A percentile compares a stretch with the other conserved stretches of the same genome.
These are phyloP conservation scores for Saturnispora sanitii DNA, from an alignment of 805 yeast genomes.

Conservation along the genomic window DNA sequence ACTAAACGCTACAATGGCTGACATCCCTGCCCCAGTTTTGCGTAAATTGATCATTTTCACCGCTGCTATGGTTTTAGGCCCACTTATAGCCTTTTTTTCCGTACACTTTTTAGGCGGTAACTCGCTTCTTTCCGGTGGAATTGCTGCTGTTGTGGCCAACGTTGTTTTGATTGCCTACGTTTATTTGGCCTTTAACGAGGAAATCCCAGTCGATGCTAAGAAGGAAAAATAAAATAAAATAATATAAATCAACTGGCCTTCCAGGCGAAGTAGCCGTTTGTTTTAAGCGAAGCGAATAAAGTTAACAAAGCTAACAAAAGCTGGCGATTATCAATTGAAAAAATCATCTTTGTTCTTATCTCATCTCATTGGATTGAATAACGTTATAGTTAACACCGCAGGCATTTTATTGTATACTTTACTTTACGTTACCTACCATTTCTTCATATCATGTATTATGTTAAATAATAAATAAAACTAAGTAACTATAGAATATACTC, in stretches of 20 bases:
- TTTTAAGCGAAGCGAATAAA: too few relatives aligned
- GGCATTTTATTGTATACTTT: too few relatives aligned
- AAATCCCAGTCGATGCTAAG: conserved; percentile 26
- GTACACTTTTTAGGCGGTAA: conserved; percentile 28
- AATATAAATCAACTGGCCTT: not conserved
- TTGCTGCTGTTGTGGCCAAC: conserved; percentile 72
- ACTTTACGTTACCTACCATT: too few relatives aligned
- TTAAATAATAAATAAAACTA: not conserved
- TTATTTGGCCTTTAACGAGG: conserved; percentile 65
- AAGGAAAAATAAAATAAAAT: not conserved
- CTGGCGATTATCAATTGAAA: too few relatives aligned
- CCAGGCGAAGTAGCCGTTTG: too few relatives aligned
- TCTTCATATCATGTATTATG: too few relatives aligned
- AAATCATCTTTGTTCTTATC: too few relatives aligned
- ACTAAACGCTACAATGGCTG: conserved; percentile 21
- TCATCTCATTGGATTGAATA: too few relatives aligned
- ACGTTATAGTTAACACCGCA: too few relatives aligned
- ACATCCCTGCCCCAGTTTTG: conserved; percentile 41
- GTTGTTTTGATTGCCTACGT: conserved; percentile 65
- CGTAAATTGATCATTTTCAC: conserved; percentile 66
- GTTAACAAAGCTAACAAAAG: too few relatives aligned
- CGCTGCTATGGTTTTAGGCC: conserved; percentile 63
- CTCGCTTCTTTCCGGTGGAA: conserved; percentile 64
- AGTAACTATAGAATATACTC: too few relatives aligned
- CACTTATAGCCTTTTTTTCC: conserved; percentile 52